Percentiles rank a stretch among this genome's conserved stretches.
Evolutionary conservation across 805 yeast genomes (phyloP).

Genomic region (Yamadazyma phyllophila): DNA sequence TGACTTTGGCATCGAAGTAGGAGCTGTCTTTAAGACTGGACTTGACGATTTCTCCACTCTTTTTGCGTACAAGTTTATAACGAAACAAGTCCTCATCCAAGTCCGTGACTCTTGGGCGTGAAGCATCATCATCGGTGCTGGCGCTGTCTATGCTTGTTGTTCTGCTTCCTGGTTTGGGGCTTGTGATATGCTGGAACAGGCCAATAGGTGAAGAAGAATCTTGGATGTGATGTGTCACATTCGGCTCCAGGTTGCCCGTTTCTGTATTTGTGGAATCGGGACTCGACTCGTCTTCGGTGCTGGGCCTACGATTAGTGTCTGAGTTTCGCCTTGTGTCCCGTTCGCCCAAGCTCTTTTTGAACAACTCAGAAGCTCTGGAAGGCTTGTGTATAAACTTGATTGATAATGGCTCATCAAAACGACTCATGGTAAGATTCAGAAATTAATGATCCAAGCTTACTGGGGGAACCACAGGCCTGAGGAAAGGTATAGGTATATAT

Average conservation of each 20-base stretch:
- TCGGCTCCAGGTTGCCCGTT: background rate
- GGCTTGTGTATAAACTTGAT: slow-evolving; percentile 41
- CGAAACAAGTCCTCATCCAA: background rate
- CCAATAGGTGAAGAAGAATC: background rate
- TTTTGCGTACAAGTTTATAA: slow-evolving; percentile 62
- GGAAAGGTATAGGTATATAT: background rate
- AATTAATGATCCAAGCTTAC: background rate
- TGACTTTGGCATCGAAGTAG: slow-evolving; percentile 22
- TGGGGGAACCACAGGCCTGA: background rate
- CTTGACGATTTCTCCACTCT: slow-evolving; percentile 84
- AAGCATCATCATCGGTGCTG: background rate
- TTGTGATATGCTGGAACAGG: background rate
- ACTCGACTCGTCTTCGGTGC: background rate
- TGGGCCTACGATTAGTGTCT: slow-evolving; percentile 2
- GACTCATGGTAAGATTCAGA: background rate
- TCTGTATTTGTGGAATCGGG: background rate
- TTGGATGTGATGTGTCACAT: background rate
- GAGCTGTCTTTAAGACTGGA: slow-evolving; percentile 60
- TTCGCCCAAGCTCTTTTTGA: slow-evolving; percentile 15
- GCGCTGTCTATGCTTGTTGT: background rate
- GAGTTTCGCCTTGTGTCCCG: slow-evolving; percentile 8
- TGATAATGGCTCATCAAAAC: slow-evolving; percentile 20
- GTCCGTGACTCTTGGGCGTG: background rate
- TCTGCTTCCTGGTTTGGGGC: background rate
- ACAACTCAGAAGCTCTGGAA: slow-evolving; percentile 29